Conservation (phyloP, 1,284 basidiomycete genomes). For the Trametes hirsuta region DNA sequence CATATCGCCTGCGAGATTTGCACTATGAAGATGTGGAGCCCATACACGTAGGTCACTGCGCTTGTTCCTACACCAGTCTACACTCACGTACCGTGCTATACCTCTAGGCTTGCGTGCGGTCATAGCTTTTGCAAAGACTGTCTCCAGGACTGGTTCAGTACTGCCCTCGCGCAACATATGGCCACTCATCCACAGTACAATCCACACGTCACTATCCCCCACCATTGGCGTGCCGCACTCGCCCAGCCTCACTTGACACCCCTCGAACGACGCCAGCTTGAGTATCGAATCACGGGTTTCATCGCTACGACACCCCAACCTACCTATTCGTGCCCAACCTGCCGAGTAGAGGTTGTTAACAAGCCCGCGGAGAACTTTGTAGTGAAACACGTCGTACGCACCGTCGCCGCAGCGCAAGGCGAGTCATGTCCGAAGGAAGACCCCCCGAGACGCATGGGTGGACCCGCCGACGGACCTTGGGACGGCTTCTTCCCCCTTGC, state of each 20-base stretch:
- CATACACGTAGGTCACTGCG: constrained; percentile 54
- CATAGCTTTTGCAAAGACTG: constrained; percentile 71
- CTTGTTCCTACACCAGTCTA: constrained; percentile 1
- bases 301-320: constrained; percentile 39
- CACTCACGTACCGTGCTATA: constrained; percentile 9
- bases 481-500: constrained; percentile 53
- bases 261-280: constrained; percentile 27
- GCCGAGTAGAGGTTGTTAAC: constrained; percentile 50
- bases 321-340: constrained; percentile 68
- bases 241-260: constrained; percentile 22
- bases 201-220: constrained; percentile 26
- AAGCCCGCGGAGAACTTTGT: constrained; percentile 62
- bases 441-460: constrained; percentile 24
- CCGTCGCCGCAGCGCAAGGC: constrained; percentile 48
- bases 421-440: constrained; percentile 46
- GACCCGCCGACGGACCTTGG: constrained; percentile 43
- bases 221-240: constrained; percentile 19
- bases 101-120: constrained; percentile 61
- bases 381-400: constrained; percentile 57
- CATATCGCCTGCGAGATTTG: constrained; percentile 65
- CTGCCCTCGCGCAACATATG: constrained; percentile 52
- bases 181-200: constrained; percentile 50
- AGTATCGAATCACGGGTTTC: constrained; percentile 27
- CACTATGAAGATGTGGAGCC: constrained; percentile 60
- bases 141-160: constrained; percentile 67